phyloP scores from a whole-genome alignment of 306 rosid species.

The Castanea crenata region DNA sequence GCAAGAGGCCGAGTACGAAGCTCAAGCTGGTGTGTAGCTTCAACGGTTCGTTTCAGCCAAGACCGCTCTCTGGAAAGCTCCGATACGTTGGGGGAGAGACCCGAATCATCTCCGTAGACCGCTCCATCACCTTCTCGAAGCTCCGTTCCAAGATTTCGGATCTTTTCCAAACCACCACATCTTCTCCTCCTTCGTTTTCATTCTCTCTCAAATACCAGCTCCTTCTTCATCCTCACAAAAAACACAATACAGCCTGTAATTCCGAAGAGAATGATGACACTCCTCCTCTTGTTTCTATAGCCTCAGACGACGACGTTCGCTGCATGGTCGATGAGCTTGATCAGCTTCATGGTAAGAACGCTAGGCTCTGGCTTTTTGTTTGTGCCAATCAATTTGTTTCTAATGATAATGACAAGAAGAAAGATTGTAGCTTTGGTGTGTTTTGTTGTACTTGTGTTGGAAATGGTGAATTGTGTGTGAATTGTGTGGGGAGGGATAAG shows the following conservation, averaged over 20 bases:
- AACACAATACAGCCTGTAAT: neutral
- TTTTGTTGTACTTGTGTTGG: neutral
- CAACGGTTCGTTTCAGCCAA: constrained; percentile 20
- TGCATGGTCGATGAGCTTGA: constrained; percentile 30
- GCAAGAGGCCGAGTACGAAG: constrained; percentile 9
- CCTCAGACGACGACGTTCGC: constrained; percentile 30
- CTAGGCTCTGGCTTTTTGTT: constrained; percentile 31
- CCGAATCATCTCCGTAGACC: constrained; percentile 28
- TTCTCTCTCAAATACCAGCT: constrained; percentile 20
- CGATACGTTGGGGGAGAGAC: constrained; percentile 32
- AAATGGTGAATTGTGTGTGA: neutral
- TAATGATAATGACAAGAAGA: neutral
- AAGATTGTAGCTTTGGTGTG: neutral
- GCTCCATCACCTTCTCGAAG: constrained; percentile 7
- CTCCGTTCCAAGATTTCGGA: constrained; percentile 25
- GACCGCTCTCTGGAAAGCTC: constrained; percentile 16
- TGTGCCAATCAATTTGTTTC: neutral
- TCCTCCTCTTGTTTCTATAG: constrained; percentile 8
- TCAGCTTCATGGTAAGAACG: constrained; percentile 9
- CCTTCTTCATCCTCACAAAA: neutral
- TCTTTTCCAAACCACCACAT: constrained; percentile 4
- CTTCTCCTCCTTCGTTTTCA: neutral
- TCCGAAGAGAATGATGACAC: neutral
- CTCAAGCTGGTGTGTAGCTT: constrained; percentile 31
- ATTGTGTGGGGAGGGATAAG: neutral